Conservation (phyloP, 805 yeast species). For the Schizosaccharomyces osmophilus region DNA sequence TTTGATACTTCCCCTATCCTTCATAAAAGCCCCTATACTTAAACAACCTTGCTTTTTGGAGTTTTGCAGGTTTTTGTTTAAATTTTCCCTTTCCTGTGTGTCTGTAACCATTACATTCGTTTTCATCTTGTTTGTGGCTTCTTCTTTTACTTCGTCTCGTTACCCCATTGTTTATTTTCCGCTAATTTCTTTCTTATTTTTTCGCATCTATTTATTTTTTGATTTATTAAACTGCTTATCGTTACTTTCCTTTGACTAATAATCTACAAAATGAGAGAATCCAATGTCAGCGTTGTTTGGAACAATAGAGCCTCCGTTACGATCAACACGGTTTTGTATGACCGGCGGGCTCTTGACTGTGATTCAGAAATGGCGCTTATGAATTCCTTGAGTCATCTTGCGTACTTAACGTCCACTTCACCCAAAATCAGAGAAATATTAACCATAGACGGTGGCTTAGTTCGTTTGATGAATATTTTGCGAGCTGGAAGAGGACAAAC, state of each 20-base stretch:
- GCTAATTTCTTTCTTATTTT: not conserved
- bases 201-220: too few species aligned
- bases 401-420: slow-evolving; percentile 64
- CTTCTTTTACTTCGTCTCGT: not conserved
- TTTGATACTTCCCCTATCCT: too few species aligned
- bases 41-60: not conserved
- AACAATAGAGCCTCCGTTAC: slow-evolving; percentile 73
- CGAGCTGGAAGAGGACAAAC: slow-evolving; percentile 91
- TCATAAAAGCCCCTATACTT: too few species aligned
- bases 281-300: not conserved
- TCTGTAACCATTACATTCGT: not conserved
- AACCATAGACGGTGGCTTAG: slow-evolving; percentile 75
- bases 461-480: slow-evolving; percentile 59
- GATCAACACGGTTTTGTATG: slow-evolving; percentile 70
- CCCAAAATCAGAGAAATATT: slow-evolving; percentile 78
- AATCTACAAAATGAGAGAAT: not conserved
- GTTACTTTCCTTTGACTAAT: too few species aligned
- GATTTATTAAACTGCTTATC: too few species aligned
- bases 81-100: not conserved
- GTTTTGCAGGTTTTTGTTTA: not conserved
- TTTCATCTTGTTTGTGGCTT: not conserved
- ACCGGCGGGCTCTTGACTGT: slow-evolving; percentile 76
- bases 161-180: not conserved
- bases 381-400: slow-evolving; percentile 71
- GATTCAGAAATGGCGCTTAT: slow-evolving; percentile 75